Conservation (phyloP, 164 flowering plant genomes). For the Tetrastigma voinierianum region DNA sequence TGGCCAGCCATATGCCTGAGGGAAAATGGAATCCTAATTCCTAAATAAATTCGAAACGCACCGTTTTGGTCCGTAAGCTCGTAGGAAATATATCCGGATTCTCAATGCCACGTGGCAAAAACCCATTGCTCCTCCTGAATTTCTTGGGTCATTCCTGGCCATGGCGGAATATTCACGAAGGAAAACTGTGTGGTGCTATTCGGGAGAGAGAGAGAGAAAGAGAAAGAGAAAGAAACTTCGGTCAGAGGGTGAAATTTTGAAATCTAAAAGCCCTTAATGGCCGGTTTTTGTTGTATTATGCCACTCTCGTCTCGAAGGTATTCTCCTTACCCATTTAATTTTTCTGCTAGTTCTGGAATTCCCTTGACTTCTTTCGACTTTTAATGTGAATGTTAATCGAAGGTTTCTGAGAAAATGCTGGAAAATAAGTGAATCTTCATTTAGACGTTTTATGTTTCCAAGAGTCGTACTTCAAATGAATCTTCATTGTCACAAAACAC, state of each 20-base stretch:
- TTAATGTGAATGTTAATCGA: not conserved
- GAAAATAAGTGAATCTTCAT: no score
- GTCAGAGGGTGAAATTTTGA: not conserved
- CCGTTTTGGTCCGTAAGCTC: not conserved
- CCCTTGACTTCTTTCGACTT: not conserved
- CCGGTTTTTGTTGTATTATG: conserved; percentile 28
- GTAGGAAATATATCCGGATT: conserved; percentile 9
- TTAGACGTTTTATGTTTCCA: no score
- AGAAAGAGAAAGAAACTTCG: not conserved
- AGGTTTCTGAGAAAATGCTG: no score
- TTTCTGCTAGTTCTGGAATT: not conserved
- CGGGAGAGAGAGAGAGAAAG: conserved; percentile 14
- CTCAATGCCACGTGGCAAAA: conserved; percentile 45
- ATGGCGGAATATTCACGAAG: not conserved
- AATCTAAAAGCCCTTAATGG: conserved; percentile 17
- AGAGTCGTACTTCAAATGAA: no score
- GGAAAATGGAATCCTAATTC: no score
- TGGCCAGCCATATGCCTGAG: no score
- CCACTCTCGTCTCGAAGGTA: conserved; percentile 38
- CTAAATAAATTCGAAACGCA: no score
- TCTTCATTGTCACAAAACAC: no score
- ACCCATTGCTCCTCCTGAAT: conserved; percentile 38
- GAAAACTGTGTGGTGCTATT: not conserved
- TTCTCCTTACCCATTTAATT: not conserved
- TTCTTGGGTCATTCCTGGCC: conserved; percentile 22